Evolutionary conservation across 176 grass and related monocot species (phyloP).

Genomic region (Coix lacrymajobi): DNA sequence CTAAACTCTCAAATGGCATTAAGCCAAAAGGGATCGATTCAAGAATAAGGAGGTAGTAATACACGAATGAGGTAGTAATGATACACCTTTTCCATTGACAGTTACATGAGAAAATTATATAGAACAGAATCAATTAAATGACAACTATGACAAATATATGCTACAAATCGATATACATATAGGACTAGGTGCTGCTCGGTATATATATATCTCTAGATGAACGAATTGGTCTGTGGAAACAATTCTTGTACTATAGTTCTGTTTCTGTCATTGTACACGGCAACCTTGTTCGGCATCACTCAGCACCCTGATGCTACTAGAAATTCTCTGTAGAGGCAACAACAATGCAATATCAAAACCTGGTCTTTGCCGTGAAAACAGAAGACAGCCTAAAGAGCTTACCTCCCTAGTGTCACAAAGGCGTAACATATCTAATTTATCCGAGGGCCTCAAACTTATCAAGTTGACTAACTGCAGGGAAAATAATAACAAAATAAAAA

Average conservation of each 20-base stretch:
- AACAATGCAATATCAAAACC: constrained; percentile 27
- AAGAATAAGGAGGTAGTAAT: not conserved
- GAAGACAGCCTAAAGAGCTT: constrained; percentile 8
- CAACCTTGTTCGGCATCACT: constrained; percentile 73
- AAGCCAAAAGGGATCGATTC: not conserved
- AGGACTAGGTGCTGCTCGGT: constrained; percentile 7
- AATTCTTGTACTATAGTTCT: constrained; percentile 12
- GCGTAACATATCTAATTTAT: constrained; percentile 72
- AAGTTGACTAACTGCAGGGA: constrained; percentile 71
- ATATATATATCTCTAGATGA: constrained; percentile 21
- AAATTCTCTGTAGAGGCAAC: constrained; percentile 61
- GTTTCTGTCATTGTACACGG: constrained; percentile 59
- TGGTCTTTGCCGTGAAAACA: constrained; percentile 4
- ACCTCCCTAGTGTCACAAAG: constrained; percentile 70
- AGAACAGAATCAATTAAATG: constrained; percentile 31
- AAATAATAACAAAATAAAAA: not conserved
- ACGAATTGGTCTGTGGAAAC: constrained; percentile 41
- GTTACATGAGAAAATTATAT: constrained; percentile 2
- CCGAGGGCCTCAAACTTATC: constrained; percentile 79
- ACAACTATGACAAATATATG: constrained; percentile 29
- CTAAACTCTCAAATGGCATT: not conserved
- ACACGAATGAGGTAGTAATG: not conserved
- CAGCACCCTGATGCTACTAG: constrained; percentile 49
- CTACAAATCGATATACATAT: constrained; percentile 20
- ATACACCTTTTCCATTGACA: not conserved